phyloP scores from a whole-genome alignment of 176 grass and related monocot species.

The Saccharum spontaneum region DNA sequence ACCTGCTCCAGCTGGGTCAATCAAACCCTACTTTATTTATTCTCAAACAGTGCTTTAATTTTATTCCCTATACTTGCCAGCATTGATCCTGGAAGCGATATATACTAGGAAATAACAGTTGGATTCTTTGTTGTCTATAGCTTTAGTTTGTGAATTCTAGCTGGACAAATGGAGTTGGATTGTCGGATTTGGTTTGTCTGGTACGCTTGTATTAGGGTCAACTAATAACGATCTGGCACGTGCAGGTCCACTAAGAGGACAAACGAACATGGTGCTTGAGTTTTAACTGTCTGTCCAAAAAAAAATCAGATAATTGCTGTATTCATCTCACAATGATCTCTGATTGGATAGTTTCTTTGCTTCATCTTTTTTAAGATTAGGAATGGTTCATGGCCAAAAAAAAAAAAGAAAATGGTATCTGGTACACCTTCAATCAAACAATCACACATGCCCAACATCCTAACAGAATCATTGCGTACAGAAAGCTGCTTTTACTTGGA shows the following conservation, averaged over 20 bases:
- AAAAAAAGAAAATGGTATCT: constrained; percentile 29
- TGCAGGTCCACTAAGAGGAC: constrained; percentile 31
- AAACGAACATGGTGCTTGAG: constrained; percentile 45
- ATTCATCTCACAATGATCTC: constrained; percentile 19
- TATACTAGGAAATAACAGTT: constrained; percentile 3
- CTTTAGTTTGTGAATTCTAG: constrained; percentile 23
- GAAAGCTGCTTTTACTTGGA: constrained; percentile 43
- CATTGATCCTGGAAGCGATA: constrained; percentile 13
- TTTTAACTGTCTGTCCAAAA: constrained; percentile 31
- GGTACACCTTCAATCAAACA: constrained; percentile 33
- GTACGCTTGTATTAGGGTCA: constrained; percentile 32
- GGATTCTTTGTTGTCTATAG: constrained; percentile 8
- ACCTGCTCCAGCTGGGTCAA: constrained; percentile 17
- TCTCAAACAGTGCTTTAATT: neutral
- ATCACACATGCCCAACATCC: constrained; percentile 31
- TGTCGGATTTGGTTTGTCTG: constrained; percentile 33
- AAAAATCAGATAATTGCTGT: neutral
- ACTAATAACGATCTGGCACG: constrained; percentile 35
- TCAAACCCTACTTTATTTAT: neutral
- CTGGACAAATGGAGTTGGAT: constrained; percentile 18
- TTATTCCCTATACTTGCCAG: neutral
- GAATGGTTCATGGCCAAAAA: neutral
- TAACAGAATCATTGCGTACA: constrained; percentile 34
- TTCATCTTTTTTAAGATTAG: constrained; percentile 6
- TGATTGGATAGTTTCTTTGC: neutral